A percentile compares a stretch with the other conserved stretches of the same genome.
Conservation (phyloP, 768 basidiomycete species). For the Brasilioporus rufonigricans region DNA sequence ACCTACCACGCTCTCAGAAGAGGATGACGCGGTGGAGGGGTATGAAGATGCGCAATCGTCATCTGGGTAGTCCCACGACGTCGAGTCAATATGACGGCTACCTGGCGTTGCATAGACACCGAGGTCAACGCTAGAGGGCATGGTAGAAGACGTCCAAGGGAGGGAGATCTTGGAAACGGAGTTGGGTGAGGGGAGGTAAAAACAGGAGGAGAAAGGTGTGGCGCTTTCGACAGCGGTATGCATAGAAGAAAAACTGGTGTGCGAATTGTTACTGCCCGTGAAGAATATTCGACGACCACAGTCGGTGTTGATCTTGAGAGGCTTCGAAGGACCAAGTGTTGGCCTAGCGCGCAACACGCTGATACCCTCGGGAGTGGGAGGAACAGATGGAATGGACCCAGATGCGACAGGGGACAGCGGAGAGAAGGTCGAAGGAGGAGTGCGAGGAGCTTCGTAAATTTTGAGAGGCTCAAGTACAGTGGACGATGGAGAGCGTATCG, state of each 20-base stretch:
- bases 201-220: constrained; percentile 57
- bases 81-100: constrained; percentile 52
- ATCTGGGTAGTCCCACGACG: constrained; percentile 45
- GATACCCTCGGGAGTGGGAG: constrained; percentile 56
- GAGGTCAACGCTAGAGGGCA: constrained; percentile 40
- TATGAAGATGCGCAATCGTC: constrained; percentile 48
- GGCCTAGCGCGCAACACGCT: constrained; percentile 40
- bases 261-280: constrained; percentile 43
- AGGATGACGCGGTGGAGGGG: constrained; percentile 42
- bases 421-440: constrained; percentile 53
- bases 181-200: constrained; percentile 47
- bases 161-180: constrained; percentile 38
- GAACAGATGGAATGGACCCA: constrained; percentile 45
- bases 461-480: constrained; percentile 36
- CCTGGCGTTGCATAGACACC: constrained; percentile 40
- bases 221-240: constrained; percentile 69
- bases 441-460: constrained; percentile 45
- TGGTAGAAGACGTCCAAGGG: constrained; percentile 31
- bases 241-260: constrained; percentile 58
- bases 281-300: constrained; percentile 36
- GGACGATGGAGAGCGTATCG: constrained; percentile 45
- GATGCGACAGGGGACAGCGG: constrained; percentile 40
- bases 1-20: constrained; percentile 34
- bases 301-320: constrained; percentile 60
- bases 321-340: constrained; percentile 35